Conservation (phyloP, 331 rosid species). For the Rosa hybrid region DNA sequence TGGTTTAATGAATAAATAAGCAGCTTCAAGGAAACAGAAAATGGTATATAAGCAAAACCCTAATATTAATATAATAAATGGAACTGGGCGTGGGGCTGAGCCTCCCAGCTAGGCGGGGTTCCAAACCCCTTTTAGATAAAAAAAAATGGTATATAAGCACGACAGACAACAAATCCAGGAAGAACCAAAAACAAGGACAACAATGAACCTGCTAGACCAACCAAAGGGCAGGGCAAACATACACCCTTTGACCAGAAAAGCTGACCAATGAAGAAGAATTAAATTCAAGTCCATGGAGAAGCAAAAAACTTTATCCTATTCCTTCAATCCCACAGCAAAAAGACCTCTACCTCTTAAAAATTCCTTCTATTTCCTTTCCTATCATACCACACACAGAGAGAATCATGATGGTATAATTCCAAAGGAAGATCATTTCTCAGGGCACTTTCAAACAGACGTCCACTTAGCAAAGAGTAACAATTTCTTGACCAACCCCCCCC, state of each 20-base stretch:
- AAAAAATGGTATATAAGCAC: not conserved
- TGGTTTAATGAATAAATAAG: not conserved
- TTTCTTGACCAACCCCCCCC: not conserved
- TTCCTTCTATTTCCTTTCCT: not conserved
- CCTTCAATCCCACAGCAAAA: not conserved
- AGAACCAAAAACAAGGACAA: not conserved
- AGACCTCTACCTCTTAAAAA: not conserved
- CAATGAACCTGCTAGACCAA: not conserved
- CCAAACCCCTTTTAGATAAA: too few relatives aligned
- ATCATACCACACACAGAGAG: not conserved
- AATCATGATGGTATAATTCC: not conserved
- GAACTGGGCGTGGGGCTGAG: too few relatives aligned
- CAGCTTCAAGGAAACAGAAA: not conserved
- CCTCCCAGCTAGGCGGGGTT: too few relatives aligned
- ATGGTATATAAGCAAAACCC: not conserved
- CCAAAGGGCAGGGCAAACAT: not conserved
- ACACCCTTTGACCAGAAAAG: not conserved
- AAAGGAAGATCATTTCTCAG: not conserved
- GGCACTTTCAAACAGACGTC: not conserved
- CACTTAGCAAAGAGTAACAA: not conserved
- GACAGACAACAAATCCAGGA: not conserved
- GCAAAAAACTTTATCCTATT: not conserved
- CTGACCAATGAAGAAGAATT: not conserved
- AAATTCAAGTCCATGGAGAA: not conserved
- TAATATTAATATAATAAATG: too few relatives aligned